phyloP scores from a whole-genome alignment of 176 grass and related monocot species.

The Coix lacrymajobi region DNA sequence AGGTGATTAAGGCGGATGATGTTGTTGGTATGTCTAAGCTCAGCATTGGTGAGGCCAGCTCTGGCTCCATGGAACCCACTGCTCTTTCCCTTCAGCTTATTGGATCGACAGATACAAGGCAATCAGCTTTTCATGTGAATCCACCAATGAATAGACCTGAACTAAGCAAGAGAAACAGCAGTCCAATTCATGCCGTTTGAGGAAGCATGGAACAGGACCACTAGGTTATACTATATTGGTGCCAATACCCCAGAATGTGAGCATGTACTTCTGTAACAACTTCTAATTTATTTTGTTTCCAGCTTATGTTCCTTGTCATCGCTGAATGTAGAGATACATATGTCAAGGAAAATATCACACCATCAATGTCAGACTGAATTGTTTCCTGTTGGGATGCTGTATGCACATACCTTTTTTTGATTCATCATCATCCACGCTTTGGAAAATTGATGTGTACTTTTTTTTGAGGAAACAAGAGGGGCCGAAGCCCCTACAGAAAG shows the following conservation, averaged over 20 bases:
- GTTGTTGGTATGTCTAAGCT: slow-evolving; percentile 80
- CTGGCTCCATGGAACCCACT: slow-evolving; percentile 39
- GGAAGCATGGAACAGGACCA: slow-evolving; percentile 12
- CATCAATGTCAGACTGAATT: not conserved
- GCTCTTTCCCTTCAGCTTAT: slow-evolving; percentile 71
- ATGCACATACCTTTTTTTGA: not conserved
- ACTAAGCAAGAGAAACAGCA: slow-evolving; percentile 62
- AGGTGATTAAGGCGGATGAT: slow-evolving; percentile 53
- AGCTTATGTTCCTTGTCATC: slow-evolving; percentile 17
- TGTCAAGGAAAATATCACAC: not conserved
- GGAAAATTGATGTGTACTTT: not conserved
- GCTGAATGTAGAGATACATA: slow-evolving; percentile 24
- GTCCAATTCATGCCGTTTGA: slow-evolving; percentile 81
- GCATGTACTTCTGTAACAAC: slow-evolving; percentile 25
- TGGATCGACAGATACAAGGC: slow-evolving; percentile 42
- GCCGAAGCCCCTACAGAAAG: no score
- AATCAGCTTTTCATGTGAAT: slow-evolving; percentile 72
- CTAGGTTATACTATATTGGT: slow-evolving; percentile 1
- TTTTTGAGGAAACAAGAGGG: no score
- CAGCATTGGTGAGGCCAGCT: slow-evolving; percentile 50
- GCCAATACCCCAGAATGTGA: slow-evolving; percentile 4
- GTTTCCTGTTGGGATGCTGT: not conserved
- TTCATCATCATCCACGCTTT: not conserved
- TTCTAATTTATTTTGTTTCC: slow-evolving; percentile 31
- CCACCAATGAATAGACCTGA: slow-evolving; percentile 46